Evolutionary conservation across 192 early-diverging fungal species (phyloP).

Genomic region (Coemansia sp.): DNA sequence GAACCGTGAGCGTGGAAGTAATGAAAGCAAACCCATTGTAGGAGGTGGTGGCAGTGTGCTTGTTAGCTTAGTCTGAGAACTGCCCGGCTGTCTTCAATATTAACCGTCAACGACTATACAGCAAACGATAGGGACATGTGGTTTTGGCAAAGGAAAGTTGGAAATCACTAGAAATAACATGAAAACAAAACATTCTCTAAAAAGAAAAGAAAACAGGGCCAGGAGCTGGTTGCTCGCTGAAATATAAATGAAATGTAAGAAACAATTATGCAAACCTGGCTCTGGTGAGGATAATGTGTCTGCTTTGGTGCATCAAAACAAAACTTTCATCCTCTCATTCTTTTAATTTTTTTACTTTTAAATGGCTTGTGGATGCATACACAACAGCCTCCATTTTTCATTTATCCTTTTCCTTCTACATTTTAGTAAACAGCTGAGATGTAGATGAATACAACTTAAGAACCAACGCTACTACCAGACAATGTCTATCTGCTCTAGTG

Average conservation of each 20-base stretch:
- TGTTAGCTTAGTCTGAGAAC: no score
- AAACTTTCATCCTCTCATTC: neutral
- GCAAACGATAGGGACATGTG: no score
- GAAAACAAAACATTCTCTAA: neutral
- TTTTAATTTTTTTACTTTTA: neutral
- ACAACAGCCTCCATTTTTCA: neutral
- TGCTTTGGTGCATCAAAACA: neutral
- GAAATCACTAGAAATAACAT: neutral
- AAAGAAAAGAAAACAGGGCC: neutral
- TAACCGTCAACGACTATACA: no score
- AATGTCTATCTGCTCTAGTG: no score
- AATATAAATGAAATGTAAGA: neutral
- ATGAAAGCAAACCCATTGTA: slow-evolving; percentile 3
- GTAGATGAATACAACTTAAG: no score
- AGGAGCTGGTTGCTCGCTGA: neutral
- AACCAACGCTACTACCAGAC: no score
- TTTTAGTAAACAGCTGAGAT: no score
- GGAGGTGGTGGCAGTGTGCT: neutral
- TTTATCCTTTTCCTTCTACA: no score
- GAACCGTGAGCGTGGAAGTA: slow-evolving; percentile 45
- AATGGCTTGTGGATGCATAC: neutral
- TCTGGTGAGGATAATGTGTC: neutral
- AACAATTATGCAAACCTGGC: neutral
- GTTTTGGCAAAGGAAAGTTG: no score
- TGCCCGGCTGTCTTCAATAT: no score